Conservation (phyloP, 768 basidiomycete species). For the Clathrus columnatus region DNA sequence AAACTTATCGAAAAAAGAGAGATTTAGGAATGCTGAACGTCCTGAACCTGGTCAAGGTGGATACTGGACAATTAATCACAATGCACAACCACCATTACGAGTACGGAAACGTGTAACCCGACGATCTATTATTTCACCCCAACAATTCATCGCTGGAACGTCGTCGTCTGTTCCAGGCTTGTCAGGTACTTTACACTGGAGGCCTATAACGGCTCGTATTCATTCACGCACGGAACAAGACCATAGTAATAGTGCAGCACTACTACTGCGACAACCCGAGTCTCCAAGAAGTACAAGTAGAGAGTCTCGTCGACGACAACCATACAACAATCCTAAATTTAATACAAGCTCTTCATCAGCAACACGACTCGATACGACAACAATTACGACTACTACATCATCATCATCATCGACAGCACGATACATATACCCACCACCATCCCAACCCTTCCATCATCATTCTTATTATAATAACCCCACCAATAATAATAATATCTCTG, state of each 20-base stretch:
- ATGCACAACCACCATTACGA: conserved; percentile 1
- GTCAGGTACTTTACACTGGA: not conserved
- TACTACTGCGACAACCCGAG: too few relatives aligned
- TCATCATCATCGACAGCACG: not conserved
- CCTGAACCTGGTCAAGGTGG: conserved; percentile 8
- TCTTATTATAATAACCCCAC: not conserved
- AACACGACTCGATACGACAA: not conserved
- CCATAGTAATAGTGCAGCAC: not conserved
- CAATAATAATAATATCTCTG: not conserved
- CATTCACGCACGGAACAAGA: not conserved
- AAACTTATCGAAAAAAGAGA: conserved; percentile 6
- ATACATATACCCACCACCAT: not conserved
- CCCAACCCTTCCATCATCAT: not conserved
- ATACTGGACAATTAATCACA: conserved; percentile 7
- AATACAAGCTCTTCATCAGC: not conserved
- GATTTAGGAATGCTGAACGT: conserved; percentile 5
- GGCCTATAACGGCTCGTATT: not conserved
- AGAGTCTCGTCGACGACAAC: not conserved
- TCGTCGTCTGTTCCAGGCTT: not conserved
- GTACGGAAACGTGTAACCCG: conserved; percentile 1
- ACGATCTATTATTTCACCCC: not conserved
- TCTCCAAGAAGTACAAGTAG: too few relatives aligned
- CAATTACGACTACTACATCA: not conserved
- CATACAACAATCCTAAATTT: not conserved
- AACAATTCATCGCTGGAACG: not conserved